Evolutionary conservation across 495 filamentous ascomycete species (phyloP).

Genomic region (Hypoxylon lenormandii): DNA sequence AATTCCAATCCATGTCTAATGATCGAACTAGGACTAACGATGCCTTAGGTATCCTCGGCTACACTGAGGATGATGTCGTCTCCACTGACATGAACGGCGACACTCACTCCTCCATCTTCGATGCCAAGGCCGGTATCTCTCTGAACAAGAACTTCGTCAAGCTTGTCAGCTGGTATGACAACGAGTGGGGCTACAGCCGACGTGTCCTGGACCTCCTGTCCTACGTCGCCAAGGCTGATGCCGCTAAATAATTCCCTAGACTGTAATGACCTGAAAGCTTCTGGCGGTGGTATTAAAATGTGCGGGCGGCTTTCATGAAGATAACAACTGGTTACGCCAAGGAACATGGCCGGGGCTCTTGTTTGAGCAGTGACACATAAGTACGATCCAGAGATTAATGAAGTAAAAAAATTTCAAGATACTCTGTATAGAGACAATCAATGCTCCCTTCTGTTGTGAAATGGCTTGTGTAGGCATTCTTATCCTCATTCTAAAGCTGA

Average conservation of each 20-base stretch:
- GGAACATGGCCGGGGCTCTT: conserved; percentile 33
- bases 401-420: conserved; percentile 26
- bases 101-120: conserved; percentile 93
- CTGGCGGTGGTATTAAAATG: conserved; percentile 31
- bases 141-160: conserved; percentile 99
- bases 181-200: conserved; percentile 90
- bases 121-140: conserved; percentile 98
- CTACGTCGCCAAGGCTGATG: conserved; percentile 91
- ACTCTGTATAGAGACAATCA: conserved; percentile 6
- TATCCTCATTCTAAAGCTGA: neutral
- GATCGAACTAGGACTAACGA: conserved; percentile 52
- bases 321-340: conserved; percentile 16
- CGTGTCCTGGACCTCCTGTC: conserved; percentile 96
- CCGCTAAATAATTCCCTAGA: conserved; percentile 58
- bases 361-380: conserved; percentile 30
- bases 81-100: conserved; percentile 94
- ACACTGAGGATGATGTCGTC: conserved; percentile 98
- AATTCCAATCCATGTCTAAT: neutral
- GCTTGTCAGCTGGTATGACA: conserved; percentile 97
- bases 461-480: neutral
- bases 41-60: conserved; percentile 79
- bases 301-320: conserved; percentile 31
- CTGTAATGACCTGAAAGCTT: conserved; percentile 69
- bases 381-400: conserved; percentile 24
- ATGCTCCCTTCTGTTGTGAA: neutral